Base-by-base conservation (phyloP, 495 filamentous ascomycete species). In the Penicillium flavigenum region DNA sequence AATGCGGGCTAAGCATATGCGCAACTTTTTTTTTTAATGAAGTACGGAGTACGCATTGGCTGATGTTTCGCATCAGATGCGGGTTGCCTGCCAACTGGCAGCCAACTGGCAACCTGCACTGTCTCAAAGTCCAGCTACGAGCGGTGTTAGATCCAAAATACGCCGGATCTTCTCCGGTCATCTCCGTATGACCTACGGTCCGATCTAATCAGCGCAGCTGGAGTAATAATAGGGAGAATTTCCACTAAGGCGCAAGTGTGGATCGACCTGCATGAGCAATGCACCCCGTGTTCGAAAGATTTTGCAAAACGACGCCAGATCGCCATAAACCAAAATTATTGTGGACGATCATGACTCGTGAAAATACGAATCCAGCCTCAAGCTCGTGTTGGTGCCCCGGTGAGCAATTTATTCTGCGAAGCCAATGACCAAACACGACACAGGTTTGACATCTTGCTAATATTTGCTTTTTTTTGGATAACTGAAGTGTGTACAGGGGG, bases 401-500 rank as follows among this genome's bases (percentile, higher is more conserved):
- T 42, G 34, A 54, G 12, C 11, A n/a, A 41, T 29, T 14, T 32
- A 29, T 31, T 6, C 5, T 36, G 43, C 48, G 54, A 49, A 49
- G 48, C 44, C 54, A 57, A 20, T 12, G 49, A 36, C 49, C 36
- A 29, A 49, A 34, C 54, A 39, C 47, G 57, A 57, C 42, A 34
- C 11, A 45, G 39, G 26, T 52, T 39, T 24, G 26, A 38, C 26
- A 56, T 59, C 53, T 41, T 42, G 52, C 46, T 55, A 50, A 49
- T 42, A 6, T 57, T 50, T 56, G 26, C 50, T 62, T 59, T 55
- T 54, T 54, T 62, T 29, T 22, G 22, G 31, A 38, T 47, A 44
- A 46, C 47, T n/a, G 27, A 39, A 59, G 44, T 52, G 29, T 38
- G 22, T 41, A 29, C 3, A 3, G 3, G 34, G 9, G 14, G 45